A percentile compares a stretch with the other conserved stretches of the same genome.
Conservation (phyloP, 1,139 yeast species). For the Spencermartinsiella ligniputridi region DNA sequence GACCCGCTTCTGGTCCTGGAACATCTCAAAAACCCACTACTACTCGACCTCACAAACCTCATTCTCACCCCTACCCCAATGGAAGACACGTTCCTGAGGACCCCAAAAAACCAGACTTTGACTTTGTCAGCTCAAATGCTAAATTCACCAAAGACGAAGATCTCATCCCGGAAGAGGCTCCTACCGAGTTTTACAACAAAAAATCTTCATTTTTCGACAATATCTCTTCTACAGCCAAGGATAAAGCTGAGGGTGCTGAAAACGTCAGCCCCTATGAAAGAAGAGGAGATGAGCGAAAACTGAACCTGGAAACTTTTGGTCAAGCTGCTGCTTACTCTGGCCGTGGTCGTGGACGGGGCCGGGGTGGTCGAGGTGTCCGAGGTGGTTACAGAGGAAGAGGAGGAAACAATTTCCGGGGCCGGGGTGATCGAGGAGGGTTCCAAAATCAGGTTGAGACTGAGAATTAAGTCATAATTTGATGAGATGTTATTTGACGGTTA, state of each 20-base stretch:
- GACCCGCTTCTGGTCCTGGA: background rate
- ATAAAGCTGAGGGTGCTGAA: constrained; percentile 32
- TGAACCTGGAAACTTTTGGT: constrained; percentile 68
- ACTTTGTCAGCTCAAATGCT: constrained; percentile 69
- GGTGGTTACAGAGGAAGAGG: constrained; percentile 10
- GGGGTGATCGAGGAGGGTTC: background rate
- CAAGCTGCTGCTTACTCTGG: constrained; percentile 38
- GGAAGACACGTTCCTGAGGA: constrained; percentile 6
- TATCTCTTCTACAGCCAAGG: constrained; percentile 54
- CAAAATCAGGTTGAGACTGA: background rate
- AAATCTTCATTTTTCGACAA: constrained; percentile 77
- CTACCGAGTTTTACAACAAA: constrained; percentile 50
- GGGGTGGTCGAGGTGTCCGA: constrained; percentile 21
- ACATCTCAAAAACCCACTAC: background rate
- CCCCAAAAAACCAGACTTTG: constrained; percentile 40
- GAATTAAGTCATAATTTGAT: no score
- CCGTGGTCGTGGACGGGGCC: constrained; percentile 36
- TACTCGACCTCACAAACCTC: background rate
- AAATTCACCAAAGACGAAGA: constrained; percentile 41
- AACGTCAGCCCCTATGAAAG: constrained; percentile 40
- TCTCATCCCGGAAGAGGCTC: constrained; percentile 18
- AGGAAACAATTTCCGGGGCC: constrained; percentile 6
- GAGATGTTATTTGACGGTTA: no score
- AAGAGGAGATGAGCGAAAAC: constrained; percentile 58
- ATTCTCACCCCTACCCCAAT: background rate